Base-by-base conservation (phyloP, 2,329 filamentous ascomycete species). In the Colletotrichum tamarilloi region DNA sequence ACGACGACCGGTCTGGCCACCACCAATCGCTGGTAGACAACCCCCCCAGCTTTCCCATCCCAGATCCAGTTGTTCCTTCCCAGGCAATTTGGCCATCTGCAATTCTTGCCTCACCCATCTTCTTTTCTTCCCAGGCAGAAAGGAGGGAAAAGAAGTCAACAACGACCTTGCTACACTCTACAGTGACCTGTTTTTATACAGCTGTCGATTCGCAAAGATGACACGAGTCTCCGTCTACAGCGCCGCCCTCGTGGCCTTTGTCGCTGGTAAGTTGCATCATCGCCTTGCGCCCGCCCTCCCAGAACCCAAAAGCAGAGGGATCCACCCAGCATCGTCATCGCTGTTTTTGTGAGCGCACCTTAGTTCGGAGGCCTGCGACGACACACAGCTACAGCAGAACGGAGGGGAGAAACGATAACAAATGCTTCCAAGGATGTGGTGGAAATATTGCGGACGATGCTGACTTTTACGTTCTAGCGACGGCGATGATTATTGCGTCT, bases 401-500 rank as follows among this genome's bases (percentile, higher is more conserved):
- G 24, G 46, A 32, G 49, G 14, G 16, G 28, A 14, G 30, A 1
- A n/a, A 26, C 28, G n/a, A 16, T 22, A 5, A 28, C 26, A 35
- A 24, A 46, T 42, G 9, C 28, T 12, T 22, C 7, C 16, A 19
- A n/a, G 4, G 11, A 9, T 5, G 3, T n/a, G 19, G 26, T 28
- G 24, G 3, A n/a, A n/a, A 3, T n/a, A n/a, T 12, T 3, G 32
- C 11, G 5, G 2, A 59, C 49, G 22, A 62, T 32, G 76, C 82
- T 85, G 78, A 86, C 80, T 68, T 22, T 59, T 46, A 16, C 67
- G 55, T 58, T 59, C 30, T 67, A 94, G 93, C 92, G 70, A 93
- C 92, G 35, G 88, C 88, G 74, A 90, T 95, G 87, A 94, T 93
- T 28, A 85, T 95, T 66, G 87, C 90, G 53, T 89, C 93, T 67